Evolutionary conservation across 225 moss, liverwort and hornwort genomes (phyloP), one percentile per base, ranked within the genome.

Genomic region (Sphagnum tenellum): DNA sequence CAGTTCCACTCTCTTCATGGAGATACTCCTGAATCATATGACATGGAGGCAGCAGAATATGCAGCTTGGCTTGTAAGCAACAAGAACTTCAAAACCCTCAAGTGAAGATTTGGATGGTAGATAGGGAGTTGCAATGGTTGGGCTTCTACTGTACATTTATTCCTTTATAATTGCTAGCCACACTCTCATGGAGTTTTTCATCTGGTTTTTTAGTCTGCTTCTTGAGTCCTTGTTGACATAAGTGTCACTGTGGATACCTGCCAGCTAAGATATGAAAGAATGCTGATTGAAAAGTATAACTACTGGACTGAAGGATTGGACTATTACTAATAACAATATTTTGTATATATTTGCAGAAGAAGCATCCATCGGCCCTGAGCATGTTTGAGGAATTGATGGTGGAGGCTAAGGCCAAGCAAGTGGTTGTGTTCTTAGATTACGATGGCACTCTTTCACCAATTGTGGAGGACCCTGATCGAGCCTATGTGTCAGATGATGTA

Each of bases 401-500:
- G 60, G 70, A 78, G 62, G 84, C 84, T 45, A 77, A 66, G 63
- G 71, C 86, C 63, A 95, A 91, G 75, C 83, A 87, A 66, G 69
- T 95, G 68, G 94, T 82, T 45, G 86, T 95, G 7, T 95, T 95
- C 73, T 76, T 95, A 14, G 94, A 95, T 62, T 95, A 95, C 47
- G 94, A 95, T 73, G 94, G 94, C 45, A 95, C 94, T 8, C 86
- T 95, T 61, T 95, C 94, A 6, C 94, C 94, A n/a, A 95, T 95
- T 57, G 94, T 95, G 64, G 94, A 95, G 66, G 94, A 95, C 63
- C 94, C 94, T 49, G 94, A 95, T 66, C 83, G 76, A 57, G 94
- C 94, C n/a, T 95, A 76, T 64, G 91, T 95, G 89, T 91, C 91
- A 67, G 83, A 86, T 55, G 79, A 82, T 89, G 94, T 95, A 73